Percentiles rank a stretch among this genome's conserved stretches.
Evolutionary conservation across 441 rosid species (phyloP).

Genomic region (Euphorbia celastroides): DNA sequence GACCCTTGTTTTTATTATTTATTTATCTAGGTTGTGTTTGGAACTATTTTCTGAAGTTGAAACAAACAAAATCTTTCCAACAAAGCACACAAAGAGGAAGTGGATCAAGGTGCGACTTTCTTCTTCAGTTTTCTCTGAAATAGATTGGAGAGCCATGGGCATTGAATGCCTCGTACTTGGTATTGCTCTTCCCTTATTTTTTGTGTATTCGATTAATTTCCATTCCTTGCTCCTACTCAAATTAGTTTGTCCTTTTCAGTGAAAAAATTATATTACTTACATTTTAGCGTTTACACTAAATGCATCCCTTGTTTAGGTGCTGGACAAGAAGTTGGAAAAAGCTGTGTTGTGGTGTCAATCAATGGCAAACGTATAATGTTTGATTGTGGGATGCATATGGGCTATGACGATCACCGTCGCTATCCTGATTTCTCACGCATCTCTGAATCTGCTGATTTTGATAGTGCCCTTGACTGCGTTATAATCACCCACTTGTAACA

Average conservation of each 20-base stretch:
- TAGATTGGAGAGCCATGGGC: conserved; percentile 11
- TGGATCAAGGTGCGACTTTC: neutral
- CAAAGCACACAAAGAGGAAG: neutral
- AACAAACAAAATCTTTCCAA: neutral
- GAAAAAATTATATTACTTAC: neutral
- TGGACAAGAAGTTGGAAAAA: conserved; percentile 95
- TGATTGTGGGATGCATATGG: conserved; percentile 99
- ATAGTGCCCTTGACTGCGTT: conserved; percentile 51
- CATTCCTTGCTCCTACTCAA: neutral
- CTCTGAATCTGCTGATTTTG: conserved; percentile 52
- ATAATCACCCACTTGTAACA: conserved; percentile 84
- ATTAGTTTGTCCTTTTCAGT: neutral
- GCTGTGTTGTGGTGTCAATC: conserved; percentile 81
- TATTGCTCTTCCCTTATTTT: neutral
- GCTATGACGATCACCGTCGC: conserved; percentile 66
- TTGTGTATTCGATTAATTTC: neutral
- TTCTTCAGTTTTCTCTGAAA: neutral
- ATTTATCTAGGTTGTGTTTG: neutral
- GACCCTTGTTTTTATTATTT: neutral
- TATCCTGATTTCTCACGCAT: conserved; percentile 82
- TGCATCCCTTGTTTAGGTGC: conserved; percentile 43
- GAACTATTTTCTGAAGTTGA: neutral
- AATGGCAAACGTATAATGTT: conserved; percentile 87
- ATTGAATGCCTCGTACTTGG: conserved; percentile 26
- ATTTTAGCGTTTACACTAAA: neutral